Percentiles rank a stretch among this genome's conserved stretches.
These are phyloP conservation scores for Tolypocladium paradoxum DNA, from an alignment of 2,329 filamentous ascomycete species.

Conservation along the genomic window DNA sequence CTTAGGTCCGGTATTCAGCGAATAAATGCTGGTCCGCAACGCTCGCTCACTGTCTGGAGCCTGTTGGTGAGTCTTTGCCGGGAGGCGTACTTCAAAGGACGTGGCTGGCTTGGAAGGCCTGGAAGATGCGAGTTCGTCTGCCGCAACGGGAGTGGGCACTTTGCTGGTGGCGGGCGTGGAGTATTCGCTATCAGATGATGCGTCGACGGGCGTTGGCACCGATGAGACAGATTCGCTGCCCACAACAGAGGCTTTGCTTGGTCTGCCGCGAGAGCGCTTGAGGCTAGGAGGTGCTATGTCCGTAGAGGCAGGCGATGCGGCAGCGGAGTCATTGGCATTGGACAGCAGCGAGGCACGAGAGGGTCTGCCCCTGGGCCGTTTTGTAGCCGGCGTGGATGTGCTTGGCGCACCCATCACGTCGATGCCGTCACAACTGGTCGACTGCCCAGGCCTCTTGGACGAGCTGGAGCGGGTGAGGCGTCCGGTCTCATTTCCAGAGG, in stretches of 20 bases:
- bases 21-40: constrained; percentile 32
- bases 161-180: constrained; percentile 27
- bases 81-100: constrained; percentile 19
- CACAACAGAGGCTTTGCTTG: constrained; percentile 7
- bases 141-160: constrained; percentile 21
- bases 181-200: constrained; percentile 19
- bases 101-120: background rate
- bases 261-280: constrained; percentile 5
- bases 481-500: constrained; percentile 6
- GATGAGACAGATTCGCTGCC: constrained; percentile 21
- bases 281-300: background rate
- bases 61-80: constrained; percentile 7
- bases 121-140: constrained; percentile 5
- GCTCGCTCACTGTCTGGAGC: constrained; percentile 16
- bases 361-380: constrained; percentile 14
- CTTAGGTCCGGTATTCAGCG: constrained; percentile 35
- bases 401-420: background rate
- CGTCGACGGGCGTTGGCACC: constrained; percentile 16
- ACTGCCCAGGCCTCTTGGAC: constrained; percentile 6
- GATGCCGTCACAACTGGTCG: background rate
- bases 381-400: constrained; percentile 1
- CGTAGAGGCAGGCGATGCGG: constrained; percentile 2
- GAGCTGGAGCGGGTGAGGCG: constrained; percentile 16
- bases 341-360: constrained; percentile 7
- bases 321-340: constrained; percentile 5